phyloP scores from a whole-genome alignment of 805 yeast genomes.

The Lachancea meyersii region DNA sequence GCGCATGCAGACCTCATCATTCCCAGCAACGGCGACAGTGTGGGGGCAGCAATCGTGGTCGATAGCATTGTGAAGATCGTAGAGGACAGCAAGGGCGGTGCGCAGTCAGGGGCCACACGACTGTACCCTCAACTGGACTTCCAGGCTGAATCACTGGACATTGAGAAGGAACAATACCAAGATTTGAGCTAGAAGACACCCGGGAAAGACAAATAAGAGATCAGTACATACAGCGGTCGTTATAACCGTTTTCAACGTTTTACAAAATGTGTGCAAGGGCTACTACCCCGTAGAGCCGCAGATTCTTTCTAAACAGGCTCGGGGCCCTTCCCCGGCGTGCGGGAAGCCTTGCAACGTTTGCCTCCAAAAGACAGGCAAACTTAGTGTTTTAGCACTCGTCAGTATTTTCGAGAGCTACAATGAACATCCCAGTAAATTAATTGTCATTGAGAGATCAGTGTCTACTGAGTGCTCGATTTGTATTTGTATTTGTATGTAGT shows the following conservation, averaged over 20 bases:
- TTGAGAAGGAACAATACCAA: constrained; percentile 29
- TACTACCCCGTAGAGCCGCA: constrained; percentile 17
- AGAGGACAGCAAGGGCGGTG: constrained; percentile 17
- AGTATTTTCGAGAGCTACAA: not conserved
- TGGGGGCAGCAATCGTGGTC: constrained; percentile 27
- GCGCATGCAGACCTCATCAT: constrained; percentile 29
- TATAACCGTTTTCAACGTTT: not conserved
- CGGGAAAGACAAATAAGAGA: too few species aligned
- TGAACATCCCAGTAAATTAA: not conserved
- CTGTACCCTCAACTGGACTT: constrained; percentile 25
- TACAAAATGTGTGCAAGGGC: constrained; percentile 17
- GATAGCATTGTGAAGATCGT: constrained; percentile 31
- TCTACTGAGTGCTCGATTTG: not conserved
- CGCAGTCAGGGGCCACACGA: not conserved
- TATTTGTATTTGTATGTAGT: not conserved
- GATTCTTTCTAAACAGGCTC: constrained; percentile 4
- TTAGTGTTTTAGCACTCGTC: not conserved
- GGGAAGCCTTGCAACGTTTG: constrained; percentile 2
- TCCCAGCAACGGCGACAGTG: constrained; percentile 24
- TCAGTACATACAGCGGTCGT: not conserved
- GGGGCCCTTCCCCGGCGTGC: constrained; percentile 2
- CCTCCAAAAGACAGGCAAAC: not conserved
- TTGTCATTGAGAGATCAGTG: not conserved
- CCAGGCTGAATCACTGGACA: constrained; percentile 27
- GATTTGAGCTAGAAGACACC: constrained; percentile 23